These are phyloP conservation scores for Podila epicladia DNA, from an alignment of 192 early-diverging fungal species.

Conservation along the genomic window DNA sequence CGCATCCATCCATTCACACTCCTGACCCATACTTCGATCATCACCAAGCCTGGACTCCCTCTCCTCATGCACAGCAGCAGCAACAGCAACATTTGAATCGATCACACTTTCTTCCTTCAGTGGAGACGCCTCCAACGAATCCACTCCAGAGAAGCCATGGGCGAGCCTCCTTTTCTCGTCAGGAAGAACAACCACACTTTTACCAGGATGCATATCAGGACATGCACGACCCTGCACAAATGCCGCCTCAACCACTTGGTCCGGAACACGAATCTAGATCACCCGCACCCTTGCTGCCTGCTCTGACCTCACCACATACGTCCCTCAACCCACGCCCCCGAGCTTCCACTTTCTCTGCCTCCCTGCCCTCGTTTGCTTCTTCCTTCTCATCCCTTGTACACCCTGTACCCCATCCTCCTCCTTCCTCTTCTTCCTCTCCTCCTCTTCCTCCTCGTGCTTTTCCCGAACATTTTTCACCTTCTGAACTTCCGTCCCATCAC, in stretches of 20 bases:
- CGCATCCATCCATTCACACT: neutral
- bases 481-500: neutral
- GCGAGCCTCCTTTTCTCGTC: neutral
- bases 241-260: neutral
- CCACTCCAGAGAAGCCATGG: neutral
- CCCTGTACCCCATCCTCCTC: neutral
- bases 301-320: neutral
- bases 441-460: neutral
- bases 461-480: neutral
- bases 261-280: neutral
- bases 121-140: too few species aligned
- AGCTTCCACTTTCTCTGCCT: neutral
- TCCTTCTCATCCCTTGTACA: neutral
- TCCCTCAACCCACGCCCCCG: neutral
- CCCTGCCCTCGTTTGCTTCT: neutral
- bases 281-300: neutral
- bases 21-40: neutral
- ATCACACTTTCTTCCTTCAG: too few species aligned
- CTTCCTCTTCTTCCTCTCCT: neutral
- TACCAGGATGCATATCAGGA: neutral
- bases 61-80: neutral
- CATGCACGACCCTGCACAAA: neutral
- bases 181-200: neutral
- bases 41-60: neutral
- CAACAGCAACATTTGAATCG: neutral